Evolutionary conservation across 805 yeast species (phyloP).

Genomic region (Candida ovalis): DNA sequence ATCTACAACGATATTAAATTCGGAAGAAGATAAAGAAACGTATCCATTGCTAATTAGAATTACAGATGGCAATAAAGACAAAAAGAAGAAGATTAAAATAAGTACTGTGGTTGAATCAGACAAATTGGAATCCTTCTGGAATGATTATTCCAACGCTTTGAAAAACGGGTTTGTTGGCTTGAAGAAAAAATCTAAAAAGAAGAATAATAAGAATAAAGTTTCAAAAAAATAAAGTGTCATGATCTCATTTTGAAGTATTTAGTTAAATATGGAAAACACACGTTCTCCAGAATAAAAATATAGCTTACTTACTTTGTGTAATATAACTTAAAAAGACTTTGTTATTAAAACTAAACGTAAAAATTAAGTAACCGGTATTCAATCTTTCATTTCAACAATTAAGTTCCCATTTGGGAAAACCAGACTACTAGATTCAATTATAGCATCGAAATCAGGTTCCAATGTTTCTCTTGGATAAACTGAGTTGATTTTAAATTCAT

Average conservation of each 20-base stretch:
- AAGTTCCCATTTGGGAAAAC: slow-evolving; percentile 66
- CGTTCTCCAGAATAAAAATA: not conserved
- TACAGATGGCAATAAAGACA: slow-evolving; percentile 51
- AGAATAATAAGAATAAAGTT: slow-evolving; percentile 39
- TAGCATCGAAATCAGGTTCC: slow-evolving; percentile 16
- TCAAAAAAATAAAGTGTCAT: slow-evolving; percentile 6
- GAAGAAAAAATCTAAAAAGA: slow-evolving; percentile 79
- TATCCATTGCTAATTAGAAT: slow-evolving; percentile 70
- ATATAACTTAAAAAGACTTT: too few species aligned
- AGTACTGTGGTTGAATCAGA: slow-evolving; percentile 68
- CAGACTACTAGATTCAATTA: slow-evolving; percentile 39
- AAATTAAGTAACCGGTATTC: not conserved
- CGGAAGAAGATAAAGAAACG: slow-evolving; percentile 27
- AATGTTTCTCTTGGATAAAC: slow-evolving; percentile 56
- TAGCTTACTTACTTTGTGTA: not conserved
- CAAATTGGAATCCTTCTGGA: slow-evolving; percentile 71
- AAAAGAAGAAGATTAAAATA: slow-evolving; percentile 50
- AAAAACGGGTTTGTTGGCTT: slow-evolving; percentile 73
- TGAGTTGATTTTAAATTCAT: slow-evolving; percentile 46
- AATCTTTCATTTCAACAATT: slow-evolving; percentile 30
- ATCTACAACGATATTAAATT: slow-evolving; percentile 10
- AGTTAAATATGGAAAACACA: not conserved
- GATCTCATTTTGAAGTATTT: not conserved
- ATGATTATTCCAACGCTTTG: slow-evolving; percentile 61
- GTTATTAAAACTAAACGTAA: not conserved